Evolutionary conservation across 306 rosid species (phyloP).

Genomic region (Mimosa pudica): DNA sequence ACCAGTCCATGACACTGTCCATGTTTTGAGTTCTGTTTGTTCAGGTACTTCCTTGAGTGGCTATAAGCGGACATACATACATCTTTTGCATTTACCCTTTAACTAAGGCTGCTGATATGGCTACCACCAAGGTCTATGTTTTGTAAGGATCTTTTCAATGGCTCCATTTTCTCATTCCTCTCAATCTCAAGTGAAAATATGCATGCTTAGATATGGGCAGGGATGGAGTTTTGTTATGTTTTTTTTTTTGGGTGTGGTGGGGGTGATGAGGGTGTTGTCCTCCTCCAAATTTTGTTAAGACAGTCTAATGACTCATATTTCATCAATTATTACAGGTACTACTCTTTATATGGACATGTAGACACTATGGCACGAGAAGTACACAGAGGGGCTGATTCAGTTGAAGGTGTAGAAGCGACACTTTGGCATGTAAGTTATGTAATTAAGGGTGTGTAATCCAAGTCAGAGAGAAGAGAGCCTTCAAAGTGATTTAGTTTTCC

Average conservation of each 20-base stretch:
- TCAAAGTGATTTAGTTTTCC: background rate
- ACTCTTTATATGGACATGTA: constrained; percentile 87
- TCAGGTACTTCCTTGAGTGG: constrained; percentile 17
- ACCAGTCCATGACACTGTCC: background rate
- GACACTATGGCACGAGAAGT: constrained; percentile 86
- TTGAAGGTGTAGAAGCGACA: constrained; percentile 85
- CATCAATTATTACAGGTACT: constrained; percentile 55
- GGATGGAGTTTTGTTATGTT: background rate
- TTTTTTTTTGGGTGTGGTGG: background rate
- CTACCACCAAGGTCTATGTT: constrained; percentile 69
- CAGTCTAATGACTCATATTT: background rate
- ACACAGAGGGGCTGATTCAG: constrained; percentile 76
- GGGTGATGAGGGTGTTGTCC: background rate
- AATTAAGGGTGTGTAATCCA: constrained; percentile 27
- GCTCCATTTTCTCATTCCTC: background rate
- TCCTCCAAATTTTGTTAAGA: background rate
- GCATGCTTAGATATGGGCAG: constrained; percentile 3
- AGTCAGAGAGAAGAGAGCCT: background rate
- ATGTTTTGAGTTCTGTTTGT: constrained; percentile 16
- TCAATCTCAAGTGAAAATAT: background rate
- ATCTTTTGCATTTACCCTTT: constrained; percentile 34
- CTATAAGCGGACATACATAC: constrained; percentile 14
- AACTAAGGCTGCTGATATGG: constrained; percentile 46
- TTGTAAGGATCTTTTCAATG: constrained; percentile 59
- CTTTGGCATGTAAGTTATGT: constrained; percentile 70